Base-by-base conservation (phyloP, 169 alveolate species). In the Plasmodium fragile region DNA sequence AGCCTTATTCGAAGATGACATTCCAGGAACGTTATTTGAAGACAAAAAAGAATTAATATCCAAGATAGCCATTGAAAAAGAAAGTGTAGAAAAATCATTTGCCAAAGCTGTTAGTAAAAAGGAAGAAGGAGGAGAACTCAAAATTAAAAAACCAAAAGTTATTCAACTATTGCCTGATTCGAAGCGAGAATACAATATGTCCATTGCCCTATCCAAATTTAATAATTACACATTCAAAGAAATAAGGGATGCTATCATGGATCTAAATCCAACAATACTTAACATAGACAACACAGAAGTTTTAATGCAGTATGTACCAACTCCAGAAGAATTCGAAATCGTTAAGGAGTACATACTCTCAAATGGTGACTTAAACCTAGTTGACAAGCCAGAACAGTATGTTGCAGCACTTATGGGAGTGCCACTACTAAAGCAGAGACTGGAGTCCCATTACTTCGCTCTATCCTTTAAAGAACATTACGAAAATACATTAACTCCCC, bases 151-250 rank as follows among this genome's bases (percentile, higher is more conserved):
- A 87, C 83, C 82, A 87, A 91, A 96, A 96, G 82, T 95, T 52
- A 91, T 97, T 75, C 98, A 96, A 25, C 95, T 97, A 80, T 95
- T 97, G 71, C 99, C 99, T 0, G 98, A 97, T 91, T 92, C 98
- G n/a, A 97, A 97, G 96, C 94, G 98, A 72, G 97, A 98, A 59
- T 97, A 97, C 95, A 97, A 97, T 92, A 97, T 97, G 97, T 97
- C 97, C 87, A 97, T 97, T 75, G 98, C 98, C 22, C 92, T 97
- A 49, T 95, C 98, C n/a, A 97, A 97, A 87, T 97, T 97, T 96
- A 96, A 95, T 94, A 97, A 97, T 83, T 97, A 97, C 92, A 97
- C 98, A 30, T 97, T 96, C 93, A 96, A 97, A 75, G 98, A 97
- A 93, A 75, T 97, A 32, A 92, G 98, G 78, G 98, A 97, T 80